Percentiles rank a stretch among this genome's conserved stretches.
phyloP scores from a whole-genome alignment of 306 rosid species.

The Boehmeria nivea region DNA sequence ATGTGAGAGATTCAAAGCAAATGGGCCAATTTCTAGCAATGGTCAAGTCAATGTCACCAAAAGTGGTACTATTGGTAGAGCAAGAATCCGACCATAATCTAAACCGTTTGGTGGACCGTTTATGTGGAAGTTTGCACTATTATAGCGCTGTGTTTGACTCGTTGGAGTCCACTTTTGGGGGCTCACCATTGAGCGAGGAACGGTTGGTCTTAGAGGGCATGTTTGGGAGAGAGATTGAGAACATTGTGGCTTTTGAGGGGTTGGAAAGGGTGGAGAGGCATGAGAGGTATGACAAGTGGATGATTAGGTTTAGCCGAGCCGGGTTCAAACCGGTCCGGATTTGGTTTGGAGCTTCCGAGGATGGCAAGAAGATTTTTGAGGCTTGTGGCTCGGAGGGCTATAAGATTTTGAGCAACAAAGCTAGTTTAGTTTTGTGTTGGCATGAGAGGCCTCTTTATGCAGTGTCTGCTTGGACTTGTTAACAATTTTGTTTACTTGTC shows the following conservation, averaged over 20 bases:
- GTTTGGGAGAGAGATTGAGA: conserved; percentile 22
- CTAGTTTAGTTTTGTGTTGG: conserved; percentile 19
- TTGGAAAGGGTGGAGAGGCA: conserved; percentile 23
- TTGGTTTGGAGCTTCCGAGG: conserved; percentile 15
- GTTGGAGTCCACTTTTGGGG: conserved; percentile 6
- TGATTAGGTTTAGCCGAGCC: conserved; percentile 14
- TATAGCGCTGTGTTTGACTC: conserved; percentile 25
- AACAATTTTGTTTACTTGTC: neutral
- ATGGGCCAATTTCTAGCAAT: no score
- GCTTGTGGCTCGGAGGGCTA: conserved; percentile 3
- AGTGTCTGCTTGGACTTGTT: conserved; percentile 18
- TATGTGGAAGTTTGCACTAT: conserved; percentile 11
- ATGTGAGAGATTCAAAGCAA: no score
- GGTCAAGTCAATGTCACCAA: conserved; percentile 27
- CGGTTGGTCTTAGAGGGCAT: conserved; percentile 9
- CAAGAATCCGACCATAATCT: conserved; percentile 21
- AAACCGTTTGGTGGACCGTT: conserved; percentile 10
- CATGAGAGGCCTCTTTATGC: conserved; percentile 22
- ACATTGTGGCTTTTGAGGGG: conserved; percentile 24
- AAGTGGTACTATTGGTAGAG: conserved; percentile 17
- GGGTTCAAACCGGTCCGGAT: conserved; percentile 23
- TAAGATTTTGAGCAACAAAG: neutral
- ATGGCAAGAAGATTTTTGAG: conserved; percentile 13
- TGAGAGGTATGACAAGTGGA: conserved; percentile 21
- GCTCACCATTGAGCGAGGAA: conserved; percentile 3